Base-by-base conservation (phyloP, 176 grass and related monocot species). In the Tillandsia leiboldiana region DNA sequence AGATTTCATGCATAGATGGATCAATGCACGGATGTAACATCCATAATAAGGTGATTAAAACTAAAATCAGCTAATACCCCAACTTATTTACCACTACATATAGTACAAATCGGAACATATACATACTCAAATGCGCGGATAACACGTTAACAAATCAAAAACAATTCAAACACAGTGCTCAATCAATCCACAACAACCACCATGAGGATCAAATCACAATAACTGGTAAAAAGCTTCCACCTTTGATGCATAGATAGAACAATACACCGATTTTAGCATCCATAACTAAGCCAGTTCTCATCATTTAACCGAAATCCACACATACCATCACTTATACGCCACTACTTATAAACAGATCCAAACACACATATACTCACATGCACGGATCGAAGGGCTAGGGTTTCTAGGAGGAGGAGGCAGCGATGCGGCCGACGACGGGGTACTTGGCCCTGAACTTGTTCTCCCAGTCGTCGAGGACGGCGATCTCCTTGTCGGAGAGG, bases 391-490 rank as follows among this genome's bases (percentile, higher is more conserved):
- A 33, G 29, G 33, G 33, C 33, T 42, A 42, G 33, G 33, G 33
- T 42, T 42, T 59, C 20, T 59, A 17, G 17, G 50, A 48, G 10
- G 11, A 12, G 12, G 59, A n/a, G 83, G 66, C 80, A 56, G 73
- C 65, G 53, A 96, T 76, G 81, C 76, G 81, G 59, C 68, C 86
- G 56, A 85, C 79, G 68, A 97, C 67, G 54, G 89, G 93, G 76
- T 97, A 97, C 78, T 97, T 97, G 67, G 86, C 89, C 83, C 85
- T 79, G 82, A 97, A 97, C 82, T 97, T 97, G 68, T 79, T 87
- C 86, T 92, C 89, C 93, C 93, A 97, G 54, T 97, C 93, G 17
- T 78, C 73, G 42, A 97, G 89, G 53, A 91, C 87, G 27, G 77
- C 87, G 33, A 81, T 79, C 76, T 97, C 93, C 81, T 97, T 92